Base-by-base conservation (phyloP, 2,329 filamentous ascomycete species). In the Penicillium sp. region DNA sequence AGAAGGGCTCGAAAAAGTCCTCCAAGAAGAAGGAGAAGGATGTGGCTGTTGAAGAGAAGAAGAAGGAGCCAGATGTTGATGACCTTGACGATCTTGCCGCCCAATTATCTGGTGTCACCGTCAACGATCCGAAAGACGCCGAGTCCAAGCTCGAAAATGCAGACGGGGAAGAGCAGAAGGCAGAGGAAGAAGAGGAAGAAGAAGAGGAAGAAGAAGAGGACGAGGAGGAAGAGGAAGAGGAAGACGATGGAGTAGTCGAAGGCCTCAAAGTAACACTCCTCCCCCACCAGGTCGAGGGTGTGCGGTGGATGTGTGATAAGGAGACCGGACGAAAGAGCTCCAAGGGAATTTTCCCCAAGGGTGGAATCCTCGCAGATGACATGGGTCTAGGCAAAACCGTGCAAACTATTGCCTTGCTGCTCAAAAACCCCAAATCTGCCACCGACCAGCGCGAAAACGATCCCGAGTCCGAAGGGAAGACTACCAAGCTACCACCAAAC, bases 341-440 rank as follows among this genome's bases (percentile, higher is more conserved):
- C 64, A 90, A 90, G 55, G 84, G 83, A 4, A 80, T 85, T 1
- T 83, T 95, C 9, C 92, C 93, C 29, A 94, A 95, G 65, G 94
- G 94, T 34, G 94, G 94, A 16, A 96, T 99, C 59, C 82, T 99
- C 34, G 94, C 94, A 16, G 94, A 99, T 67, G 94, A 99, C 70
- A 78, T 97, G 93, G 93, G 93, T 62, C 79, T 97, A 13, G 94
- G 94, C 55, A 99, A 99, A 80, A 99, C 94, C 0, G 83, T 99
- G 13, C 94, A 99, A 75, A 91, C 92, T 1, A 90, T 99, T 54
- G 87, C 93, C 1, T 81, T 97, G 31, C 89, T 99, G 40, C 81
- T 99, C 36, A 89, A 83, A 52, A 96, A 97, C 66, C 84, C 86
- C 16, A 91, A 89, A 65, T 87, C 89, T 24, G 80, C 82, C 3